These are phyloP conservation scores for Triticum monococcum DNA, from an alignment of 176 grass and related monocot species.

Conservation along the genomic window DNA sequence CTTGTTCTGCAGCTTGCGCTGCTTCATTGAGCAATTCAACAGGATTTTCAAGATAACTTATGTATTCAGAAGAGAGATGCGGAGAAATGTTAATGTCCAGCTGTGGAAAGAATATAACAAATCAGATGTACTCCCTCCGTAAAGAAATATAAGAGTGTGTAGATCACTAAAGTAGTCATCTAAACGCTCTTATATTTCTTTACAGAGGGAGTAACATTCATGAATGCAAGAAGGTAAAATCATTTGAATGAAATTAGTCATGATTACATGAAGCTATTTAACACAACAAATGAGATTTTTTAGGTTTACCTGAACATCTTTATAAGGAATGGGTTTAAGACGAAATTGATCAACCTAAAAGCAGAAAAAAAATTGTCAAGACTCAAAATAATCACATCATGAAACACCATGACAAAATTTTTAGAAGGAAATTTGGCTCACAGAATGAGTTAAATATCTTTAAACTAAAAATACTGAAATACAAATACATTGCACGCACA, in stretches of 20 bases:
- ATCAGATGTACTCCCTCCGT: slow-evolving; percentile 4
- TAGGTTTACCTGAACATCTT: slow-evolving; percentile 70
- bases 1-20: slow-evolving; percentile 75
- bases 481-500: not conserved
- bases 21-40: slow-evolving; percentile 86
- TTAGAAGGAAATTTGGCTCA: not conserved
- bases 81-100: slow-evolving; percentile 83
- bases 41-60: slow-evolving; percentile 94
- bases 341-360: slow-evolving; percentile 86
- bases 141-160: too few species aligned
- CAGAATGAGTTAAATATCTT: not conserved
- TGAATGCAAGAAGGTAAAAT: slow-evolving; percentile 17
- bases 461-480: slow-evolving; percentile 18
- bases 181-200: too few species aligned
- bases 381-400: slow-evolving; percentile 27
- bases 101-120: slow-evolving; percentile 39
- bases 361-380: slow-evolving; percentile 24
- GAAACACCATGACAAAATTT: not conserved
- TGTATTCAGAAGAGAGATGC: slow-evolving; percentile 89
- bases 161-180: too few species aligned
- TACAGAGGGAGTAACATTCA: not conserved
- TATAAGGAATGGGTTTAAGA: slow-evolving; percentile 73
- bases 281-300: slow-evolving; percentile 20
- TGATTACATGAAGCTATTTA: slow-evolving; percentile 21
- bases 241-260: not conserved